These are phyloP conservation scores for Pterulicium gracile DNA, from an alignment of 1,284 basidiomycete species.

Conservation along the genomic window DNA sequence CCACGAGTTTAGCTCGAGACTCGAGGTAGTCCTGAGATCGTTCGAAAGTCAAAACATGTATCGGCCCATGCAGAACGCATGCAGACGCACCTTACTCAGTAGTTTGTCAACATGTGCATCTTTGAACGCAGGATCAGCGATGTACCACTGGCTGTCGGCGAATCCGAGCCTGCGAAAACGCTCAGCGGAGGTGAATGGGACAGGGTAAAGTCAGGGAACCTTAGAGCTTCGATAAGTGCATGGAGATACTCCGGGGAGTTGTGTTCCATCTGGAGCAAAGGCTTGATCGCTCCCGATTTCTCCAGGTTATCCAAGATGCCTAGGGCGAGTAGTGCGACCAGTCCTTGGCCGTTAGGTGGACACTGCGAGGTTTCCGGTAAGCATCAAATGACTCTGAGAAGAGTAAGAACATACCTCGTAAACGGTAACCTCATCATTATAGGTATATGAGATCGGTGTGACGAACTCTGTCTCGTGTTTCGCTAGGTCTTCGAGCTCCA, in stretches of 20 bases:
- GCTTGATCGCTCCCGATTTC: constrained; percentile 56
- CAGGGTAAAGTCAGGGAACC: constrained; percentile 27
- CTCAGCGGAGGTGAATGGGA: background rate
- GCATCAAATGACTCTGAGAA: background rate
- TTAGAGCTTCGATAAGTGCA: constrained; percentile 72
- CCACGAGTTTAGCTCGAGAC: constrained; percentile 71
- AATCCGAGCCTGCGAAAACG: constrained; percentile 56
- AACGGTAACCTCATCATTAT: constrained; percentile 69
- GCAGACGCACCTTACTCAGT: constrained; percentile 55
- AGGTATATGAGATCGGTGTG: constrained; percentile 86
- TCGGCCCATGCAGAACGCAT: constrained; percentile 3
- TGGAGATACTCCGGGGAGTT: constrained; percentile 88
- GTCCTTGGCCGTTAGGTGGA: constrained; percentile 90
- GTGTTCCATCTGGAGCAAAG: constrained; percentile 74
- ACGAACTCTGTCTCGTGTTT: constrained; percentile 72
- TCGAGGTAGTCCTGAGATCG: constrained; percentile 65
- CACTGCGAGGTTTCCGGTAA: constrained; percentile 39
- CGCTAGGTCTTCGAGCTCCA: constrained; percentile 84
- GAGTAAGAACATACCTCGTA: constrained; percentile 54
- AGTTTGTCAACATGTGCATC: constrained; percentile 71
- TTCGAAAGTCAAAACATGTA: constrained; percentile 8
- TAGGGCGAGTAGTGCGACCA: constrained; percentile 87
- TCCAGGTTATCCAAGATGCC: constrained; percentile 88
- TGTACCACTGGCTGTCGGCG: constrained; percentile 78
- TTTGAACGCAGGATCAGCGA: constrained; percentile 74